A percentile compares a stretch with the other conserved stretches of the same genome.
Conservation (phyloP, 345 rosid species). For the Rhodamnia rubescens region DNA sequence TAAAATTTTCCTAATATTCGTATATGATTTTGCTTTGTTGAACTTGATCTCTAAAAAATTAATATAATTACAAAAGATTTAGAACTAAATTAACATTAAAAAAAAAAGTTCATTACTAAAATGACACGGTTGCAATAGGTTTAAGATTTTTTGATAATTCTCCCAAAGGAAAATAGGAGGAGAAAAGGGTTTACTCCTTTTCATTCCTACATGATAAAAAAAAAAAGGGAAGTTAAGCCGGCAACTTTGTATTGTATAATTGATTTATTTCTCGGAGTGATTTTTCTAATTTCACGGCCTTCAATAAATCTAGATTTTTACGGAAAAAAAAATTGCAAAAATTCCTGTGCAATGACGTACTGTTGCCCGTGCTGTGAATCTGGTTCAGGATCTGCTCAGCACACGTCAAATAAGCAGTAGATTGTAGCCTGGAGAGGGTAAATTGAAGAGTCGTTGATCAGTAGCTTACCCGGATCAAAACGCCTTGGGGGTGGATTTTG, state of each 20-base stretch:
- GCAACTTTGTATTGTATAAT: background rate
- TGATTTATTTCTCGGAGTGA: background rate
- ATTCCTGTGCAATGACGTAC: background rate
- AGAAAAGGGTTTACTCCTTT: background rate
- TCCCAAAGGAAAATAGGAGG: background rate
- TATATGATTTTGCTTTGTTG: background rate
- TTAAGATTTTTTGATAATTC: background rate
- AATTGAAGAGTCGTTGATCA: background rate
- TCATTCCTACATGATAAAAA: background rate
- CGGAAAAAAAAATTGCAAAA: background rate
- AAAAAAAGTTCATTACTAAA: too few species aligned
- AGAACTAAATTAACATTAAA: too few species aligned
- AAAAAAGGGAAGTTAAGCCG: rapidly evolving
- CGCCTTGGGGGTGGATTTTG: background rate
- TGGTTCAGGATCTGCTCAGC: background rate
- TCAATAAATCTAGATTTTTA: background rate
- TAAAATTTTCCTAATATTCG: too few species aligned
- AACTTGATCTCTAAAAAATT: background rate
- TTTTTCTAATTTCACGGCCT: background rate
- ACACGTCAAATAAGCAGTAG: background rate
- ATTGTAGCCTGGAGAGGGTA: background rate
- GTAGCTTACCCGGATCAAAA: background rate
- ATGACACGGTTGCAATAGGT: too few species aligned
- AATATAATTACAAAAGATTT: too few species aligned
- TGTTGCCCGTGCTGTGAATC: background rate